These are phyloP conservation scores for Cercospora zeina DNA, from an alignment of 2,329 filamentous ascomycete species.

Conservation along the genomic window DNA sequence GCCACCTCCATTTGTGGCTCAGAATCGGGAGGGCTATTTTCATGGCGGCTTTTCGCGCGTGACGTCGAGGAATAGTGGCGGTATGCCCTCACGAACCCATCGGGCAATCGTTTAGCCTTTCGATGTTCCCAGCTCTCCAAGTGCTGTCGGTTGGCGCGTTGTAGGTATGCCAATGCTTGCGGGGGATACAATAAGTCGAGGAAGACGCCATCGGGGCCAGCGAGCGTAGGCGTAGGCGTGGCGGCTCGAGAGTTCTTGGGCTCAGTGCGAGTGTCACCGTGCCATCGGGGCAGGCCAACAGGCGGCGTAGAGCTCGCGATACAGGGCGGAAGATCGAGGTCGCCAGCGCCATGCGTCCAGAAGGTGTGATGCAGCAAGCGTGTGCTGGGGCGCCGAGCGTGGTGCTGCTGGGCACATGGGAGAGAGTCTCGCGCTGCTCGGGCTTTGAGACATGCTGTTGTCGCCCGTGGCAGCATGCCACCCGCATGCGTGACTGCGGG, in stretches of 20 bases:
- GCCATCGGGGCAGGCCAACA: slow-evolving; percentile 17
- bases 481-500: slow-evolving; percentile 16
- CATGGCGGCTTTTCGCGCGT: background rate
- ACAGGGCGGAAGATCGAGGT: slow-evolving; percentile 45
- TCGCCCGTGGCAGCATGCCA: slow-evolving; percentile 61
- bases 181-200: slow-evolving; percentile 54
- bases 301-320: slow-evolving; percentile 7
- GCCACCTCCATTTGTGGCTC: background rate
- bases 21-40: no score
- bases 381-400: slow-evolving; percentile 43
- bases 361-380: slow-evolving; percentile 57
- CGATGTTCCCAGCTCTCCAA: slow-evolving; percentile 35
- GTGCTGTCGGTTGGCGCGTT: slow-evolving; percentile 23
- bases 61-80: slow-evolving; percentile 34
- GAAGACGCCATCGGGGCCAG: slow-evolving; percentile 30
- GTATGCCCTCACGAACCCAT: slow-evolving; percentile 33
- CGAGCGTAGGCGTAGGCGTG: background rate
- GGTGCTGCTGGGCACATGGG: slow-evolving; percentile 42
- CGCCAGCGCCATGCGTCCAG: slow-evolving; percentile 57
- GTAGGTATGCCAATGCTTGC: slow-evolving; percentile 46
- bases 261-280: slow-evolving; percentile 16
- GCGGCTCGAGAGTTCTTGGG: background rate
- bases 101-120: slow-evolving; percentile 32
- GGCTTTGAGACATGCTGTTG: slow-evolving; percentile 58
- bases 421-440: slow-evolving; percentile 54